phyloP scores from a whole-genome alignment of 2,329 filamentous ascomycete species.

The Aspergillus caelatus region DNA sequence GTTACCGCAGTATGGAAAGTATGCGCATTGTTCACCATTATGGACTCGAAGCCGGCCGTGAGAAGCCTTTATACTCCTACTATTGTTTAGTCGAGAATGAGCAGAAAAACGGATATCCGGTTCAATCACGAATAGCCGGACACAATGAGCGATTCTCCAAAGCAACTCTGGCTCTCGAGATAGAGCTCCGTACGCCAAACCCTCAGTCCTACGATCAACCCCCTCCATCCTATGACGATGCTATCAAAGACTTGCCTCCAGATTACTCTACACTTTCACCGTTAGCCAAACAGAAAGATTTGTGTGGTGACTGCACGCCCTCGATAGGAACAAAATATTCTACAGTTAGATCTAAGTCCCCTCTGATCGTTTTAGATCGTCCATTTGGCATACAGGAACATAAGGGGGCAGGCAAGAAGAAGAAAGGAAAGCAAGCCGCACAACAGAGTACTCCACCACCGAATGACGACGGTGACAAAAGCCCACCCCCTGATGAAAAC shows the following conservation, averaged over 20 bases:
- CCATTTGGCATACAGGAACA: constrained; percentile 35
- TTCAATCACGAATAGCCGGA: not conserved
- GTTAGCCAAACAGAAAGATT: constrained; percentile 28
- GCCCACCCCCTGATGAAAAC: constrained; percentile 16
- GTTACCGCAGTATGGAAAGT: constrained; percentile 20
- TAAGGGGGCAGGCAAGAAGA: constrained; percentile 28
- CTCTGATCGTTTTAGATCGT: constrained; percentile 29
- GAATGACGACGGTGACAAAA: constrained; percentile 32
- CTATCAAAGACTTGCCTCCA: constrained; percentile 36
- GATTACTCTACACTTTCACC: constrained; percentile 33
- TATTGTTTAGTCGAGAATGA: not conserved
- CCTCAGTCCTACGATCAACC: constrained; percentile 25
- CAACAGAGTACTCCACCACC: constrained; percentile 22
- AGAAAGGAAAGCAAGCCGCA: constrained; percentile 19
- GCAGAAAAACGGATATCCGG: not conserved
- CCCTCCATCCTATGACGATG: constrained; percentile 39
- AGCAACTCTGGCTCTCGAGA: constrained; percentile 11
- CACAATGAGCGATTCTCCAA: constrained; percentile 1
- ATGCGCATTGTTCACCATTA: constrained; percentile 12
- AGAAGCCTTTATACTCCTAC: not conserved
- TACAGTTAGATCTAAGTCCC: constrained; percentile 8
- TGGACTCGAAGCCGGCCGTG: not conserved
- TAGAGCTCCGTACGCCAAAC: constrained; percentile 16
- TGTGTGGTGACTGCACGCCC: constrained; percentile 12
- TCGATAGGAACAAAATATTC: constrained; percentile 9